Evolutionary conservation across 495 filamentous ascomycete species (phyloP).

Genomic region (Gamarada debralockiae): DNA sequence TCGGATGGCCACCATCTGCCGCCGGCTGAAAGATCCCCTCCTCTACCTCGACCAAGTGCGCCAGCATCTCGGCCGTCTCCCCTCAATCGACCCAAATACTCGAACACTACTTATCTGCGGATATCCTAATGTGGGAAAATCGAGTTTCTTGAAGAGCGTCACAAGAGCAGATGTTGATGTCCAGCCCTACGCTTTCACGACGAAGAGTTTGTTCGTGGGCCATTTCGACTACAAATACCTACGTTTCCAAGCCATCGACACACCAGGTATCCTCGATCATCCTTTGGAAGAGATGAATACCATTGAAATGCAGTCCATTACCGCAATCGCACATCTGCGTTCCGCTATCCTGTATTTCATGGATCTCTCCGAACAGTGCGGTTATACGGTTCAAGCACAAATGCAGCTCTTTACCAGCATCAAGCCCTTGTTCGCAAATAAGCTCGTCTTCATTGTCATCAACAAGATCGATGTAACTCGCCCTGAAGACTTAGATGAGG

Average conservation of each 20-base stretch:
- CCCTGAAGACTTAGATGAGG: constrained; percentile 83
- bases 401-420: constrained; percentile 92
- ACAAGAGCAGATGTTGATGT: constrained; percentile 96
- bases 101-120: constrained; percentile 92
- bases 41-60: constrained; percentile 96
- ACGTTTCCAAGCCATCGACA: constrained; percentile 79
- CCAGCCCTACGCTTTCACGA: constrained; percentile 98
- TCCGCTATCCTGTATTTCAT: constrained; percentile 97
- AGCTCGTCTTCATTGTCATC: constrained; percentile 91
- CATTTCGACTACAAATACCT: constrained; percentile 99
- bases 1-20: constrained; percentile 94
- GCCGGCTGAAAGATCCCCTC: constrained; percentile 87
- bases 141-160: constrained; percentile 85
- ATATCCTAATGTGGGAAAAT: constrained; percentile 98
- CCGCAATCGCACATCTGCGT: constrained; percentile 92
- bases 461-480: constrained; percentile 95
- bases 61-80: constrained; percentile 94
- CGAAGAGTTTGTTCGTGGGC: constrained; percentile 94
- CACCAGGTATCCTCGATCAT: constrained; percentile 92
- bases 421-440: constrained; percentile 94
- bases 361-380: constrained; percentile 96
- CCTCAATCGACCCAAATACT: constrained; percentile 96
- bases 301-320: constrained; percentile 98
- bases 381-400: constrained; percentile 88
- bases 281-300: constrained; percentile 99